Evolutionary conservation across 345 rosid genomes (phyloP).

Genomic region (Aquilaria yunnanensis): DNA sequence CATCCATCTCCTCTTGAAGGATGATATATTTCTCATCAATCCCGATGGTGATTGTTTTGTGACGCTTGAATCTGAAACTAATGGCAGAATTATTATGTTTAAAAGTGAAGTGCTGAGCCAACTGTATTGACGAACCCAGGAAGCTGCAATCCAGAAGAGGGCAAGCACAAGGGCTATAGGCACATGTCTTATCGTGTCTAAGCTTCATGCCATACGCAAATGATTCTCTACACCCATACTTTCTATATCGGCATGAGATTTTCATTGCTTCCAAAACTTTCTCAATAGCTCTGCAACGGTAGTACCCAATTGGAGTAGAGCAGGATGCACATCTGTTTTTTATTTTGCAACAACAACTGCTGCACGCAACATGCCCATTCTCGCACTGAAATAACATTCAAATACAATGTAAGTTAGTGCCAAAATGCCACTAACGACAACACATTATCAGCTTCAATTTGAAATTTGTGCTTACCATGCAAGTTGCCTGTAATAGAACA

Average conservation of each 20-base stretch:
- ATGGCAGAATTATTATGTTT: conserved; percentile 26
- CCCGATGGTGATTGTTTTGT: conserved; percentile 6
- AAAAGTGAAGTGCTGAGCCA: conserved; percentile 28
- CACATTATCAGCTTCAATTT: not conserved
- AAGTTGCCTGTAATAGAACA: not conserved
- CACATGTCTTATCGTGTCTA: conserved; percentile 39
- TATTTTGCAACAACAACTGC: conserved; percentile 41
- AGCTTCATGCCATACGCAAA: conserved; percentile 23
- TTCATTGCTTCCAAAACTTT: conserved; percentile 38
- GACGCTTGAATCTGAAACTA: conserved; percentile 4
- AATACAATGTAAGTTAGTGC: not conserved
- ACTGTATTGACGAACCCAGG: conserved; percentile 28
- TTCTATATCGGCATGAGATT: conserved; percentile 35
- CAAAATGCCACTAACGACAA: not conserved
- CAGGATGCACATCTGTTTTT: conserved; percentile 45
- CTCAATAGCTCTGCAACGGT: conserved; percentile 55
- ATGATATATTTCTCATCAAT: conserved; percentile 12
- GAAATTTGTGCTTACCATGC: not conserved
- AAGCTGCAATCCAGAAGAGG: conserved; percentile 40
- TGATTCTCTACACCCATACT: conserved; percentile 38
- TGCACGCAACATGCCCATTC: conserved; percentile 61
- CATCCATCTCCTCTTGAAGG: conserved; percentile 21
- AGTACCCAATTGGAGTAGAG: conserved; percentile 40
- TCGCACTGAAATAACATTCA: conserved; percentile 40
- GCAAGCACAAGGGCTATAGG: conserved; percentile 42